Conservation (phyloP, 169 alveolate species). For the Cryptosporidium viatorum region DNA sequence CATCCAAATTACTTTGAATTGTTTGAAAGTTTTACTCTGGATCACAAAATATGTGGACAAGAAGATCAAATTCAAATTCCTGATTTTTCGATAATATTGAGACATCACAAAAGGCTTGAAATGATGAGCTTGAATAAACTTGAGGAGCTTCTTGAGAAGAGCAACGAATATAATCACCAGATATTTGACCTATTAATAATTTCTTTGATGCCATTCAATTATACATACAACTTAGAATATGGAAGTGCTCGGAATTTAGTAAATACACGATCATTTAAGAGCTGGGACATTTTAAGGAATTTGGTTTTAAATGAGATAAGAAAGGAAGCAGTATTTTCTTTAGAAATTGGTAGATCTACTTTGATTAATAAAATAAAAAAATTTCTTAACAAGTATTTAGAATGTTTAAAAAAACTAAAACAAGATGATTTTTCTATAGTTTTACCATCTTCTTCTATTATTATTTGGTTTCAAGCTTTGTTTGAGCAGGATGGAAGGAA, state of each 20-base stretch:
- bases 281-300: slow-evolving; percentile 30
- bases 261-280: background rate
- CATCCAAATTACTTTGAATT: slow-evolving; percentile 20
- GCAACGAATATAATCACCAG: background rate
- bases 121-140: background rate
- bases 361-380: background rate
- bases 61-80: slow-evolving; percentile 10
- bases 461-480: slow-evolving; percentile 29
- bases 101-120: slow-evolving; percentile 7
- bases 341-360: background rate
- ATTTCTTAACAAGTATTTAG: background rate
- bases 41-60: background rate
- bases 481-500: background rate
- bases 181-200: slow-evolving; percentile 6
- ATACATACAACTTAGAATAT: slow-evolving; percentile 14
- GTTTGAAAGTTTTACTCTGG: background rate
- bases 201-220: slow-evolving; percentile 7
- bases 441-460: slow-evolving; percentile 9
- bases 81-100: background rate
- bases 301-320: background rate
- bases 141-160: background rate
- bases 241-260: background rate
- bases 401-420: background rate
- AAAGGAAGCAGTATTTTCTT: background rate
- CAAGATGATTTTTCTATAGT: background rate